Percentiles rank a stretch among this genome's conserved stretches.
Conservation (phyloP, 306 rosid genomes). For the Datisca glomerata region DNA sequence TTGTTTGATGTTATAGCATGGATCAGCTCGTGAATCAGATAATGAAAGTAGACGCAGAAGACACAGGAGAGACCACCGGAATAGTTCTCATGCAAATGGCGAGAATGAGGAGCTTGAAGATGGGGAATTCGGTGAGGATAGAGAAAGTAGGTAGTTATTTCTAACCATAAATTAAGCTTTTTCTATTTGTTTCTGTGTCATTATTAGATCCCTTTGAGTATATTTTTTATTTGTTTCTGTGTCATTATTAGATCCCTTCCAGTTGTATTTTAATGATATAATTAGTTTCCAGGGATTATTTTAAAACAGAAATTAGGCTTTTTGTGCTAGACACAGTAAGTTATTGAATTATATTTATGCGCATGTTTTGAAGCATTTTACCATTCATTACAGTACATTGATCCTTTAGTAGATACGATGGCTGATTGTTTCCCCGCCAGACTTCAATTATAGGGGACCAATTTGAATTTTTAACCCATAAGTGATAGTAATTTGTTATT, state of each 20-base stretch:
- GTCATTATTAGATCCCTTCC: slow-evolving; percentile 1
- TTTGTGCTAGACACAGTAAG: no score
- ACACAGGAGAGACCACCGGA: slow-evolving; percentile 64
- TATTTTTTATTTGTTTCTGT: slow-evolving; percentile 3
- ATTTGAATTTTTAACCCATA: no score
- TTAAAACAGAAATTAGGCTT: no score
- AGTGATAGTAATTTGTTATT: no score
- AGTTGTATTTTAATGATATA: no score
- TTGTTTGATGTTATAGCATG: slow-evolving; percentile 36
- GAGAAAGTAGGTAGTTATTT: slow-evolving; percentile 41
- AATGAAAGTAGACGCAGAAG: slow-evolving; percentile 60
- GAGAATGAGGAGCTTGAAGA: slow-evolving; percentile 62
- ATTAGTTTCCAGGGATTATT: no score
- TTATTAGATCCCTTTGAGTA: slow-evolving; percentile 1
- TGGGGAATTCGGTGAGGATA: slow-evolving; percentile 62
- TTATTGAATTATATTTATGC: no score
- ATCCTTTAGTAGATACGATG: no score
- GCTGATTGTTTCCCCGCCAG: no score
- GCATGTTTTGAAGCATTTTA: no score
- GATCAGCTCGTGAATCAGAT: slow-evolving; percentile 63
- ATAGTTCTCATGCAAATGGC: slow-evolving; percentile 48
- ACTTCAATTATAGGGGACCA: no score
- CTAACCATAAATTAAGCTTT: slow-evolving; percentile 7
- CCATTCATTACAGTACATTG: no score
- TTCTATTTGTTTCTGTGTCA: background rate